phyloP scores from a whole-genome alignment of 2,329 filamentous ascomycete species.

The Ophiostoma piceae region DNA sequence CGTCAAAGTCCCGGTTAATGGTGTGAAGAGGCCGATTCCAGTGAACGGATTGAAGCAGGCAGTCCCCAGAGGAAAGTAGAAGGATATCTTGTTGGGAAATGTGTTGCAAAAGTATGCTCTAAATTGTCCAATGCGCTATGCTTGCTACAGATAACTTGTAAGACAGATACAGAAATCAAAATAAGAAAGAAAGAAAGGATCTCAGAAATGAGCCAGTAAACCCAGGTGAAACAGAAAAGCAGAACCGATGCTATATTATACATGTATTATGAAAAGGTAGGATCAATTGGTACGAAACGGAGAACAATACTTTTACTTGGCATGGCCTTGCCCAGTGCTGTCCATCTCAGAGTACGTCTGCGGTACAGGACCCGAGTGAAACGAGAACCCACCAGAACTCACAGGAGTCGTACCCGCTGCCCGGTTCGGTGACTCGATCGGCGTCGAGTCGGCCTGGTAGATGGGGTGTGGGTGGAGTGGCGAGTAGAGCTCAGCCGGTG shows the following conservation, averaged over 20 bases:
- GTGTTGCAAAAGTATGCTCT: not conserved
- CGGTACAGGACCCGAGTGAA: constrained; percentile 37
- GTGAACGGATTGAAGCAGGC: not conserved
- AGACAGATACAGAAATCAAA: not conserved
- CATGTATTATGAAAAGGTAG: not conserved
- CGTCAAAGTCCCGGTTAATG: not conserved
- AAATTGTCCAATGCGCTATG: not conserved
- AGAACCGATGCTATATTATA: too few species aligned
- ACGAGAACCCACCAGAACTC: constrained; percentile 28
- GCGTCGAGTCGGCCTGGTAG: constrained; percentile 27
- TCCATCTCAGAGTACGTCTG: constrained; percentile 34
- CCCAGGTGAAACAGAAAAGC: too few species aligned
- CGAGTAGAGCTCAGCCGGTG: constrained; percentile 21
- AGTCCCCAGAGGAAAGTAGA: not conserved
- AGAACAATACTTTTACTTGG: not conserved
- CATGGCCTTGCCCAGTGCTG: not conserved
- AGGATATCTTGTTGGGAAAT: too few species aligned
- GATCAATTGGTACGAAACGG: not conserved
- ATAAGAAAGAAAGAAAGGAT: not conserved
- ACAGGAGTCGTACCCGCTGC: not conserved
- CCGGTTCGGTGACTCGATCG: constrained; percentile 17
- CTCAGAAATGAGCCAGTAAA: too few species aligned
- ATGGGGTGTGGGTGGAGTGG: constrained; percentile 19
- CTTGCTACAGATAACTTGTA: not conserved
- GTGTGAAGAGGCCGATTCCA: not conserved